These are phyloP conservation scores for Suillus tomentosus DNA, from an alignment of 768 basidiomycete species.

Conservation along the genomic window DNA sequence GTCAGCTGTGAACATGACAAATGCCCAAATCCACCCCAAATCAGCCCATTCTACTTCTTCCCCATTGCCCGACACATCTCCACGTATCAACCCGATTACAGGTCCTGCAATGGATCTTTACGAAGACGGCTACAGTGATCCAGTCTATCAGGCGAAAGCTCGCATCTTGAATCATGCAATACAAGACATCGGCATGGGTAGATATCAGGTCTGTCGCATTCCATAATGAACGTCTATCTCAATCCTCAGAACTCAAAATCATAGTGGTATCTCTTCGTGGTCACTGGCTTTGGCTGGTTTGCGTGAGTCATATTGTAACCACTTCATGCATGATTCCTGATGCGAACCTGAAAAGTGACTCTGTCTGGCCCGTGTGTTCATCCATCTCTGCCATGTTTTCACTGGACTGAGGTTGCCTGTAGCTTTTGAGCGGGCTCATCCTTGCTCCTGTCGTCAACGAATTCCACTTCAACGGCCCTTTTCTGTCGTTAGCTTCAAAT, in stretches of 20 bases:
- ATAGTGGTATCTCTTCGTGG: conserved; percentile 41
- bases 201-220: conserved; percentile 45
- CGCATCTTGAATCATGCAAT: conserved; percentile 47
- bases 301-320: conserved; percentile 28
- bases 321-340: neutral
- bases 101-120: conserved; percentile 29
- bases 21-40: neutral
- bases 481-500: conserved; percentile 53
- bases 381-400: neutral
- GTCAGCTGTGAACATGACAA: neutral
- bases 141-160: conserved; percentile 52
- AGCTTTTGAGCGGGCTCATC: conserved; percentile 47
- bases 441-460: conserved; percentile 50
- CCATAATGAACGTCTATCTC: neutral
- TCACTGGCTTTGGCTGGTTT: conserved; percentile 46
- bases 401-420: neutral
- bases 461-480: conserved; percentile 48
- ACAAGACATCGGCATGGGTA: conserved; percentile 59
- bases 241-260: neutral
- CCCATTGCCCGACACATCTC: neutral
- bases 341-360: conserved; percentile 18
- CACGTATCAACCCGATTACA: neutral
- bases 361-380: conserved; percentile 40
- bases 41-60: no score
- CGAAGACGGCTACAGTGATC: conserved; percentile 41